Base-by-base conservation (phyloP, 768 basidiomycete species). In the Dioszegia crocea region DNA sequence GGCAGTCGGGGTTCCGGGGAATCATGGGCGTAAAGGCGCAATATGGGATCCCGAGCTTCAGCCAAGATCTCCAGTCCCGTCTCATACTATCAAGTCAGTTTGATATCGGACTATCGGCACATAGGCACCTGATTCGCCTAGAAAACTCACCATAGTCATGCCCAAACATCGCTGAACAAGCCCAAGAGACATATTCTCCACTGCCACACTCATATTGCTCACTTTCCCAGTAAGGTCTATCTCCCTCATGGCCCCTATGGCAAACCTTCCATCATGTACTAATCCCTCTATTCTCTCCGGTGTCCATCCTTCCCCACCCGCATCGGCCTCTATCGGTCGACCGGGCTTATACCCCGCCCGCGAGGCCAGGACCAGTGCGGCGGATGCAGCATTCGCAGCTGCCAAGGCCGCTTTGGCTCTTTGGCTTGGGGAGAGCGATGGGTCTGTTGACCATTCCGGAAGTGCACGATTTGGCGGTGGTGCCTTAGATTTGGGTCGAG, bases 61-160 rank as follows among this genome's bases (percentile, higher is more conserved):
- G 55, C 23, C 0, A 65, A 44, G 10, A 61, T 9, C 9, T 66
- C 61, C 47, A 71, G 26, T n/a, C 61, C 60, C 57, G 48, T 41
- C 1, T 45, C 41, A 45, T 61, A 52, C 71, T 73, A 50, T 57
- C 45, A 49, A 38, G 33, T 11, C 39, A 38, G 19, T n/a, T 6
- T 33, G 8, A 33, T 33, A 33, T 33, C 33, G 33, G 6, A 33
- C 33, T 33, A 33, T 33, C 14, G 26, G 2, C 30, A 10, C 19
- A 30, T 40, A 17, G 27, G 14, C 26, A 16, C 17, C 5, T 14
- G 21, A 33, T 33, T 23, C 17, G 21, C 2, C 9, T 12, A 1
- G 17, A 27, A 14, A n/a, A 64, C 70, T 59, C 48, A 75, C 73
- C 66, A 68, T 65, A 24, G 56, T 51, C 19, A 75, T n/a, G 4